Evolutionary conservation across 176 grass and related monocot genomes (phyloP).

Genomic region (Pontederia crassipes): DNA sequence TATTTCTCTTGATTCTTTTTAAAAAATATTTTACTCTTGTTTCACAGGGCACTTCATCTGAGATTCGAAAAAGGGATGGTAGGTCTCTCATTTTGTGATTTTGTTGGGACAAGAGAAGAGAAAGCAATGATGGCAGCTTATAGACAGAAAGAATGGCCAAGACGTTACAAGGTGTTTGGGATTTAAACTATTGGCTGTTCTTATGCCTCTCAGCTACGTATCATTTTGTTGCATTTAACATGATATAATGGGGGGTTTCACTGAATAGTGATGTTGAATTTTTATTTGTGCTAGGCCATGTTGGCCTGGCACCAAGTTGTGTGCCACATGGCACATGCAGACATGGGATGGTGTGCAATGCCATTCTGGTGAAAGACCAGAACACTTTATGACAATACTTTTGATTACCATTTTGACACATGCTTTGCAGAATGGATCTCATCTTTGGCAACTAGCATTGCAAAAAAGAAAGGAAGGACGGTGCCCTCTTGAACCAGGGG

Average conservation of each 20-base stretch:
- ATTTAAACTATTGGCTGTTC: constrained; percentile 1
- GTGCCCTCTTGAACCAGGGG: constrained; percentile 88
- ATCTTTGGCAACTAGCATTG: constrained; percentile 71
- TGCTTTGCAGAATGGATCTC: constrained; percentile 77
- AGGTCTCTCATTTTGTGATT: constrained; percentile 96
- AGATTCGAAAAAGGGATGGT: constrained; percentile 99
- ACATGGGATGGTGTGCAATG: no score
- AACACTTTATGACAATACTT: no score
- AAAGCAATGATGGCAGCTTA: constrained; percentile 94
- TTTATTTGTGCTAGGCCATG: no score
- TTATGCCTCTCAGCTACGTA: neutral
- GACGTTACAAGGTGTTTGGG: constrained; percentile 70
- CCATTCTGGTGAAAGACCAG: no score
- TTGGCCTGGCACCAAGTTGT: no score
- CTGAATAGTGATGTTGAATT: no score
- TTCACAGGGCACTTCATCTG: constrained; percentile 89
- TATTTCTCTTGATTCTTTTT: neutral
- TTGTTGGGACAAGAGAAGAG: constrained; percentile 87
- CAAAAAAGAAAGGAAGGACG: constrained; percentile 95
- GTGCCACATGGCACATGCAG: no score
- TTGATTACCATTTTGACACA: neutral
- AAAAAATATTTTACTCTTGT: constrained; percentile 17
- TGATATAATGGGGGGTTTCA: no score
- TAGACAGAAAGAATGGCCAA: constrained; percentile 89
- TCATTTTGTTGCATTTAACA: no score